Conservation (phyloP, 139 green algal species). For the Tetraselmis chui region DNA sequence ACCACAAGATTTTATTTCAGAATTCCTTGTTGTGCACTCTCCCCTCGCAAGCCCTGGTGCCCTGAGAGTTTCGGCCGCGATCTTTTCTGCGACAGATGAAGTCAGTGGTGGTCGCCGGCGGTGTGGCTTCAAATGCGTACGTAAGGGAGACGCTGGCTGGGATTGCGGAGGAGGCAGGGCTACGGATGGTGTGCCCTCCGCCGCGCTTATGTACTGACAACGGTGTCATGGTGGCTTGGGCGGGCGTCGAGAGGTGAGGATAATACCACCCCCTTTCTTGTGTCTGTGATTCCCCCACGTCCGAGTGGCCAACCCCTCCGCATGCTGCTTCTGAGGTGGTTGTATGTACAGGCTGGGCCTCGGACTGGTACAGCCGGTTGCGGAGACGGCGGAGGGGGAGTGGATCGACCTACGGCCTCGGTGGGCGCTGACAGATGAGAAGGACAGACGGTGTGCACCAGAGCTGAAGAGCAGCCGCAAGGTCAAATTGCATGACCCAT, state of each 20-base stretch:
- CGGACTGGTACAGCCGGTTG: conserved; percentile 30
- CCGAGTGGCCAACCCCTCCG: too few species aligned
- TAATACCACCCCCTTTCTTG: too few species aligned
- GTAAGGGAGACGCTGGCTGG: conserved; percentile 50
- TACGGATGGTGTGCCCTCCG: conserved; percentile 72
- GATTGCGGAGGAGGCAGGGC: conserved; percentile 25
- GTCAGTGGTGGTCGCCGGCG: conserved; percentile 86
- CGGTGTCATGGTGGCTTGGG: conserved; percentile 96
- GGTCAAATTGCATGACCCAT: background rate
- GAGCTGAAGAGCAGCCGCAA: background rate
- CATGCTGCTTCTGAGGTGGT: too few species aligned
- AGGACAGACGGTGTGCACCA: background rate
- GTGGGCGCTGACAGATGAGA: conserved; percentile 72
- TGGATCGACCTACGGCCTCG: conserved; percentile 78
- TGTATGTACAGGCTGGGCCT: conserved; percentile 26
- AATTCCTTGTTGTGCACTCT: too few species aligned
- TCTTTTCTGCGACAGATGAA: conserved; percentile 12
- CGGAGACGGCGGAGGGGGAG: conserved; percentile 22
- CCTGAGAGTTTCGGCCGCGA: too few species aligned
- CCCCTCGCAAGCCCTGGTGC: too few species aligned
- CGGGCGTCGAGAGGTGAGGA: conserved; percentile 70
- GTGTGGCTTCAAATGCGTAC: conserved; percentile 82
- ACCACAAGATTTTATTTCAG: too few species aligned
- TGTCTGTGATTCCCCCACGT: too few species aligned
- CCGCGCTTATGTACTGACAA: conserved; percentile 93